Base-by-base conservation (phyloP, 1,139 yeast species). In the Meyerozyma athensensis region DNA sequence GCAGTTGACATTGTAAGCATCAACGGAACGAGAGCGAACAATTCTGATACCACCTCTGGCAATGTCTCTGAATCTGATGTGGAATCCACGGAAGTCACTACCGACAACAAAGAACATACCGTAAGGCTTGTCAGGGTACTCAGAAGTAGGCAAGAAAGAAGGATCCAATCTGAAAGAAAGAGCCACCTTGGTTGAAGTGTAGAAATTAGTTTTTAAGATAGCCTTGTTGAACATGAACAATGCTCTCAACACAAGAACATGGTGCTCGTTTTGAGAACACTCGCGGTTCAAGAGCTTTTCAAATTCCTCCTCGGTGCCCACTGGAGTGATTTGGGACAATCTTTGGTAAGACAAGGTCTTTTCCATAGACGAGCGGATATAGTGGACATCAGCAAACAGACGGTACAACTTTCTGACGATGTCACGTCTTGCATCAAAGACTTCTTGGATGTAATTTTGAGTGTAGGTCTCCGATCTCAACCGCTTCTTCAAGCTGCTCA, bases 41-140 rank as follows among this genome's bases (percentile, higher is more conserved):
- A 92, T 86, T 65, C 98, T 81, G 53, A 92, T 92, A 60, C 98
- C 98, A 61, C 98, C 98, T 62, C 98, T 80, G 24, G 98, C 95
- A 54, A 92, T 90, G 63, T 92, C 97, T 61, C 97, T 81, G 69
- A 92, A 92, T 62, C 98, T 79, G 49, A 92, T 82, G 61, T 92
- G 98, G 83, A 92, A 92, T 23, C 97, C 98, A 59, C 97, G 78
- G 66, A 92, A 92, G 58, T 94, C 97, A 50, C 90, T 86, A 45
- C 98, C 98, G 43, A 92, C 96, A 41, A 90, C 85, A 52, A 92
- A 81, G 67, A 92, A 90, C 86, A 92, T 86, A 48, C 97, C 98
- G 57, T 68, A 92, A 42, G 96, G 94, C 42, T 82, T 84, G 50
- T 87, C 94, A 36, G 97, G 95, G 60, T 90, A 92, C 65, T 92